A percentile compares a stretch with the other conserved stretches of the same genome.
Evolutionary conservation across 805 yeast species (phyloP).

Genomic region (Barnettozyma sucrosica): DNA sequence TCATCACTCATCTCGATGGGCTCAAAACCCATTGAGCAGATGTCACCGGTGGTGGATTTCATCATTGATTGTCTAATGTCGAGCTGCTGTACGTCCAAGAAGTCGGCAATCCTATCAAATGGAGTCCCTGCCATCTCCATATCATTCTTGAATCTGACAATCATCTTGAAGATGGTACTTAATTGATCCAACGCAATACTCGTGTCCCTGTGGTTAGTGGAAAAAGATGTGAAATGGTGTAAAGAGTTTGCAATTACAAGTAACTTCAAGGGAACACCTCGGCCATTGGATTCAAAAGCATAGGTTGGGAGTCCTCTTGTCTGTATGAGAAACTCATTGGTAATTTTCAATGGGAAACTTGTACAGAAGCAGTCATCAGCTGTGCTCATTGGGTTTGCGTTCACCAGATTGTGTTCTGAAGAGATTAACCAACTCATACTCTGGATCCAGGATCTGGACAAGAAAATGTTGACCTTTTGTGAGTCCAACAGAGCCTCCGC

Average conservation of each 20-base stretch:
- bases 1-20: neutral
- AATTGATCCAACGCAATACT: conserved; percentile 17
- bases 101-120: conserved; percentile 14
- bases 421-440: conserved; percentile 23
- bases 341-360: conserved; percentile 20
- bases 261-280: conserved; percentile 21
- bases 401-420: conserved; percentile 16
- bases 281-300: conserved; percentile 24
- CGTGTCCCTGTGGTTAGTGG: conserved; percentile 12
- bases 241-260: conserved; percentile 23
- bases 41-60: neutral
- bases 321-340: conserved; percentile 15
- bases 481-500: conserved; percentile 15
- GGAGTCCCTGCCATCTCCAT: conserved; percentile 16
- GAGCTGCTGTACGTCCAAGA: conserved; percentile 13
- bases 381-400: conserved; percentile 10
- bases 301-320: conserved; percentile 18
- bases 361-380: conserved; percentile 17
- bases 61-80: conserved; percentile 1
- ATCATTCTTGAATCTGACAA: conserved; percentile 18
- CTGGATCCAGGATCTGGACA: conserved; percentile 25
- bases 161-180: conserved; percentile 15
- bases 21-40: neutral
- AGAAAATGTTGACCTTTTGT: conserved; percentile 19
- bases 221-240: conserved; percentile 15